phyloP scores from a whole-genome alignment of 1,284 basidiomycete genomes.

The Cryptococcus depauperatus region DNA sequence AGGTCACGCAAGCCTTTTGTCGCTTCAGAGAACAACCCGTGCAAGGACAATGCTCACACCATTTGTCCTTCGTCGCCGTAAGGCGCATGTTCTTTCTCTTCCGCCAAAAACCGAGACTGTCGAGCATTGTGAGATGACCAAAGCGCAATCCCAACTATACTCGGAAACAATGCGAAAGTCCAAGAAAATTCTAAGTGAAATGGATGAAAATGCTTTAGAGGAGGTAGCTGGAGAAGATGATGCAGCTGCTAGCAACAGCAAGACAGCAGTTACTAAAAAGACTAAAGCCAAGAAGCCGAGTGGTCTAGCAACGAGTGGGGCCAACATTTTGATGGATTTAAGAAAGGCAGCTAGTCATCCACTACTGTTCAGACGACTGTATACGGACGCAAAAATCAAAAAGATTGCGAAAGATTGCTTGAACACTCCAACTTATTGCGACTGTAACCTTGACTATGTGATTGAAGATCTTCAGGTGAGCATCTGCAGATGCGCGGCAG shows the following conservation, averaged over 20 bases:
- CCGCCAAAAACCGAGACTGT: slow-evolving; percentile 87
- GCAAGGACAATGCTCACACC: slow-evolving; percentile 99
- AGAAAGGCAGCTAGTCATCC: slow-evolving; percentile 94
- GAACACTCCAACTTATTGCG: slow-evolving; percentile 78
- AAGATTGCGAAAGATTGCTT: slow-evolving; percentile 73
- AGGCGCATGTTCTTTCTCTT: slow-evolving; percentile 85
- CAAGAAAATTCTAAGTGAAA: slow-evolving; percentile 60
- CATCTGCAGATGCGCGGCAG: background rate
- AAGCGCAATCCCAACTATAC: slow-evolving; percentile 75
- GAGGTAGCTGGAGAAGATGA: slow-evolving; percentile 34
- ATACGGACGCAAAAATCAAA: slow-evolving; percentile 66
- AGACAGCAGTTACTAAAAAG: slow-evolving; percentile 57
- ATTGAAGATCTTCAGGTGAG: slow-evolving; percentile 72
- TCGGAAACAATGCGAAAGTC: slow-evolving; percentile 74
- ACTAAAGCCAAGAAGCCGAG: slow-evolving; percentile 54
- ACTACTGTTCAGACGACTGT: slow-evolving; percentile 81
- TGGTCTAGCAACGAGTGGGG: slow-evolving; percentile 23
- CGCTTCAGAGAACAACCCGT: slow-evolving; percentile 80
- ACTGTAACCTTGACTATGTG: slow-evolving; percentile 68
- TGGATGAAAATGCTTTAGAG: slow-evolving; percentile 52
- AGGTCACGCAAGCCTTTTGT: slow-evolving; percentile 63
- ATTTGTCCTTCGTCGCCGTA: slow-evolving; percentile 89
- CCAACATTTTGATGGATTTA: slow-evolving; percentile 86
- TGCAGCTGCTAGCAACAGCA: slow-evolving; percentile 27
- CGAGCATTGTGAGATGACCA: slow-evolving; percentile 89